Conservation (phyloP, 371 early-diverging fungal species). For the Apophysomyces ossiformis region DNA sequence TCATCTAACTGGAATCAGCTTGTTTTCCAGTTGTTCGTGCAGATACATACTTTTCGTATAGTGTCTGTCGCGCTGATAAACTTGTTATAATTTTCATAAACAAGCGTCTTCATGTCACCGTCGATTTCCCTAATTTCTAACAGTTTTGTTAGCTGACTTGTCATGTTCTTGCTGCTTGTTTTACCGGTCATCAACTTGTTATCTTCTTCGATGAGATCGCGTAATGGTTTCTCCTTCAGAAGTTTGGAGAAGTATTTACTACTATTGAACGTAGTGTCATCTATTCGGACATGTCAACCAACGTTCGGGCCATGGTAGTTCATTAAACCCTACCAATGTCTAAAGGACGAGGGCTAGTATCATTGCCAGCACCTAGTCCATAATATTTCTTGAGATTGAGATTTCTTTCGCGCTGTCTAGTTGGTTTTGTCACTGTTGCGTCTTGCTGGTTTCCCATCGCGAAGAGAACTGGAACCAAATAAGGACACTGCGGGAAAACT, state of each 20-base stretch:
- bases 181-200: slow-evolving; percentile 76
- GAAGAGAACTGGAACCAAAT: neutral
- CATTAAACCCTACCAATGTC: slow-evolving; percentile 34
- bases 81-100: slow-evolving; percentile 96
- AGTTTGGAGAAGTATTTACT: slow-evolving; percentile 75
- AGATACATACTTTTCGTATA: slow-evolving; percentile 62
- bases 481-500: no score
- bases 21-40: neutral
- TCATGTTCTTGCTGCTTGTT: neutral
- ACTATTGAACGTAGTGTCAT: slow-evolving; percentile 71
- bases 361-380: slow-evolving; percentile 30
- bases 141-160: neutral
- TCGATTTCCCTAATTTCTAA: slow-evolving; percentile 86
- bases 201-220: slow-evolving; percentile 72
- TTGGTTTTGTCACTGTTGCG: neutral
- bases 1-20: slow-evolving; percentile 59
- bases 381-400: slow-evolving; percentile 44
- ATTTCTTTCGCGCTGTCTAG: slow-evolving; percentile 32
- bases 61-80: slow-evolving; percentile 95
- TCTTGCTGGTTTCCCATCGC: neutral
- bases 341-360: slow-evolving; percentile 25
- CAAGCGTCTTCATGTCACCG: slow-evolving; percentile 95
- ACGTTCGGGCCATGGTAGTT: neutral
- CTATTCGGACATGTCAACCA: slow-evolving; percentile 33
- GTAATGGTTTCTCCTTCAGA: slow-evolving; percentile 67